Percentiles rank a stretch among this genome's conserved stretches.
These are phyloP conservation scores for Fusarium sp. DNA, from an alignment of 2,329 filamentous ascomycete species.

Conservation along the genomic window DNA sequence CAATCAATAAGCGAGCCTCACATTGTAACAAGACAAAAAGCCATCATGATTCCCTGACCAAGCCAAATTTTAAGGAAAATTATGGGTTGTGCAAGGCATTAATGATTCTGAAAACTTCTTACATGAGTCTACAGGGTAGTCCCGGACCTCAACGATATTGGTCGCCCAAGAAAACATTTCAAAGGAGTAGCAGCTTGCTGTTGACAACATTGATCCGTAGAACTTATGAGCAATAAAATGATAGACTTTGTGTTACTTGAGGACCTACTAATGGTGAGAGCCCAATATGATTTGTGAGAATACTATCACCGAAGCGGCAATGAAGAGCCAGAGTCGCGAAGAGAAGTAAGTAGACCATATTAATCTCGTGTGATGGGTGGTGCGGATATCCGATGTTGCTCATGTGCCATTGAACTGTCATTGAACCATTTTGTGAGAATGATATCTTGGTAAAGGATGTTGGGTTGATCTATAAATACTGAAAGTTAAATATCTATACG, in stretches of 20 bases:
- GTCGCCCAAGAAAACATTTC: fast-evolving
- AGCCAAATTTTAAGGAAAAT: no score
- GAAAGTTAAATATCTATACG: no score
- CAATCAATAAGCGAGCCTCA: neutral
- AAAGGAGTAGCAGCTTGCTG: neutral
- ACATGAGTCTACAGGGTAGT: neutral
- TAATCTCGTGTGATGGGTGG: neutral
- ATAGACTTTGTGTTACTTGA: neutral
- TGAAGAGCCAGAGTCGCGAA: no score
- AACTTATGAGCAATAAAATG: neutral
- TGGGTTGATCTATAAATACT: no score
- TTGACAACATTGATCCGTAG: neutral
- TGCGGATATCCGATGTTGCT: no score
- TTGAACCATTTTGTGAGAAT: no score
- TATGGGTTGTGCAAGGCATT: neutral
- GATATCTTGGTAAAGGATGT: no score
- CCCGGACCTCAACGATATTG: neutral
- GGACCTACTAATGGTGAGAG: neutral
- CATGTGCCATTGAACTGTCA: no score
- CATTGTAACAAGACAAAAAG: neutral
- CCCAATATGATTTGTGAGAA: neutral
- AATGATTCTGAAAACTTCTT: neutral
- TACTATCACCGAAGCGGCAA: no score
- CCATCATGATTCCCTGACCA: no score
- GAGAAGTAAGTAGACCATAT: neutral